These are phyloP conservation scores for Combretum micranthum DNA, from an alignment of 345 rosid genomes.

Conservation along the genomic window DNA sequence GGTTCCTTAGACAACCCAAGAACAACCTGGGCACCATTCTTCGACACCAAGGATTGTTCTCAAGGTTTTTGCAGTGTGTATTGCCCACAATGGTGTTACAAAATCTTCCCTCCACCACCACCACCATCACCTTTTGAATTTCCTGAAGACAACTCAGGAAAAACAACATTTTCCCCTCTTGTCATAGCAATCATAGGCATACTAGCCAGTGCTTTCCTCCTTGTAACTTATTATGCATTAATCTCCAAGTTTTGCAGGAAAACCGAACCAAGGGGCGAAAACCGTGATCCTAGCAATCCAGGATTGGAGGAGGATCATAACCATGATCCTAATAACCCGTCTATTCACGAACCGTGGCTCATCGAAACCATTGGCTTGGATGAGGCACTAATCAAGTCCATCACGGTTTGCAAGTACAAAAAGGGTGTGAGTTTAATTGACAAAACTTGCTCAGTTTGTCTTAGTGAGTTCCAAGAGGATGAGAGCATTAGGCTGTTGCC, in stretches of 20 bases:
- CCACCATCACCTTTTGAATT: slow-evolving; percentile 38
- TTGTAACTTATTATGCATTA: slow-evolving; percentile 61
- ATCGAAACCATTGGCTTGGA: slow-evolving; percentile 45
- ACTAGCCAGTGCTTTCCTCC: slow-evolving; percentile 72
- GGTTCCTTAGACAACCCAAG: slow-evolving; percentile 32
- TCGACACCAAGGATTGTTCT: slow-evolving; percentile 68
- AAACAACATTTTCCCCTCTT: slow-evolving; percentile 70
- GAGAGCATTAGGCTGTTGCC: slow-evolving; percentile 82
- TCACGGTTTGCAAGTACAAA: slow-evolving; percentile 53
- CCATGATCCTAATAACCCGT: slow-evolving; percentile 13
- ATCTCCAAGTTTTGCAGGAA: slow-evolving; percentile 62
- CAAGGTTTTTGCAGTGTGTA: slow-evolving; percentile 61
- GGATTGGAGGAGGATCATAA: slow-evolving; percentile 26
- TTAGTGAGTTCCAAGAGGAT: slow-evolving; percentile 70
- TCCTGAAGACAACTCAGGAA: slow-evolving; percentile 27
- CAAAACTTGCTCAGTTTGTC: slow-evolving; percentile 82
- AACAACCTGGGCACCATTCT: slow-evolving; percentile 44
- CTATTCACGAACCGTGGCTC: slow-evolving; percentile 57
- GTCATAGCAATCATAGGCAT: slow-evolving; percentile 71
- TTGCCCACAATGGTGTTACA: slow-evolving; percentile 88
- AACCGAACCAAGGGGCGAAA: slow-evolving; percentile 19
- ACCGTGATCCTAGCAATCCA: slow-evolving; percentile 19
- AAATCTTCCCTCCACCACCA: slow-evolving; percentile 44
- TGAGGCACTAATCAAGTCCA: slow-evolving; percentile 65
- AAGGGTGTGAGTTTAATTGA: slow-evolving; percentile 45